Evolutionary conservation across 371 early-diverging fungal species (phyloP), one percentile per base, ranked within the genome.

Genomic region (Batrachochytrium dendrobatidis): DNA sequence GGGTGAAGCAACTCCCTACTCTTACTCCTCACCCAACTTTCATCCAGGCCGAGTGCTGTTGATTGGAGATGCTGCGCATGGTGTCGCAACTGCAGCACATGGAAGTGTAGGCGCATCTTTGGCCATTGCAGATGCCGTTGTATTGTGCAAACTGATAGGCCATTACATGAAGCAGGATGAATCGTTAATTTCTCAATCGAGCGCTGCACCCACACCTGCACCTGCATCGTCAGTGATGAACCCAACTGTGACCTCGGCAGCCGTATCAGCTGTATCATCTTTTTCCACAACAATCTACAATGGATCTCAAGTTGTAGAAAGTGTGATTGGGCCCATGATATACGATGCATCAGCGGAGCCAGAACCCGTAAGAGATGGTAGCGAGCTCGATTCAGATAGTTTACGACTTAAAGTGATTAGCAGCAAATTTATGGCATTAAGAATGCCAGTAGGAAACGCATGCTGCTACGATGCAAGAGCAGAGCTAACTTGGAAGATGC

Each of bases 61-160:
- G 26, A 66, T 78, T 28, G 78, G 78, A 18, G 75, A 75, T 60
- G 75, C 78, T 17, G 78, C 78, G 1, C 78, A 78, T 63, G 62
- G 69, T 3, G 55, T 75, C 56, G 65, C 78, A 6, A 62, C 68
- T 5, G 65, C 64, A 29, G 72, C 78, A 28, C 67, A 66, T 43
- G 75, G 75, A 20, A 55, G 59, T 20, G 44, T 73, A 26, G 73
- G 74, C 18, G 75, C 71, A 10, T 57, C 67, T 31, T 63, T 78
- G 26, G 75, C 71, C 32, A 43, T 78, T 30, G 63, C 70, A 22
- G 78, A 78, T 55, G 72, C 68, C 20, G 71, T 61, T 7, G 43
- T 65, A 15, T 65, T 78, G 22, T 75, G 73, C 22, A 73, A 73
- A 50, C 69, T 78, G 5, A 39, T 77, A 28, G 73, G 62, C 29